Evolutionary conservation across 1,284 basidiomycete species (phyloP).

Genomic region (Laetiporus sulphureus): DNA sequence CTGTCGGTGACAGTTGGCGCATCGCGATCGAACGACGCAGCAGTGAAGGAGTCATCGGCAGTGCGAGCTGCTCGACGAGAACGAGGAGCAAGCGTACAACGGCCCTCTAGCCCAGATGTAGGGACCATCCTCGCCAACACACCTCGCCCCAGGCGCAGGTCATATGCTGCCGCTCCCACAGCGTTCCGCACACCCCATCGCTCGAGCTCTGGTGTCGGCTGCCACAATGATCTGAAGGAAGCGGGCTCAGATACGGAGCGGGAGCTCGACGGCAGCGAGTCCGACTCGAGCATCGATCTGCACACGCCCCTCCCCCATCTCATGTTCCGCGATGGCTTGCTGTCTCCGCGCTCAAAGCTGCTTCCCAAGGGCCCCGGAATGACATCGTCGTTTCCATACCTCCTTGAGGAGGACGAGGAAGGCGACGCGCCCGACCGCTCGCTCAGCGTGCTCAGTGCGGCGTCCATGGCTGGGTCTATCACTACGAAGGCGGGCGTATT

Average conservation of each 20-base stretch:
- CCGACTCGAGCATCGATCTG: slow-evolving; percentile 69
- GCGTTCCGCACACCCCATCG: slow-evolving; percentile 7
- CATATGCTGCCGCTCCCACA: slow-evolving; percentile 17
- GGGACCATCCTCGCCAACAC: slow-evolving; percentile 38
- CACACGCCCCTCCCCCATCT: slow-evolving; percentile 72
- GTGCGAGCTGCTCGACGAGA: slow-evolving; percentile 5
- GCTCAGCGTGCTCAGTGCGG: slow-evolving; percentile 23
- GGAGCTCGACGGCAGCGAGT: slow-evolving; percentile 38
- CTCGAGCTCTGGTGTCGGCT: slow-evolving; percentile 11
- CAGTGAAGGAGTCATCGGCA: too few relatives aligned
- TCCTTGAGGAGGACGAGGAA: slow-evolving; percentile 10
- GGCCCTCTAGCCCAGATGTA: slow-evolving; percentile 41
- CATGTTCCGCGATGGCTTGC: slow-evolving; percentile 67
- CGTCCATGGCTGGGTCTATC: slow-evolving; percentile 28
- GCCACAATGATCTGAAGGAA: slow-evolving; percentile 17
- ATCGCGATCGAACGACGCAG: too few relatives aligned
- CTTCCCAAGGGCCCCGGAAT: slow-evolving; percentile 27
- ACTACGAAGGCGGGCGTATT: slow-evolving; percentile 46
- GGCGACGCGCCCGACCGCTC: slow-evolving; percentile 10
- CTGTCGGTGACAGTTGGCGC: too few relatives aligned
- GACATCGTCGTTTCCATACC: slow-evolving; percentile 12
- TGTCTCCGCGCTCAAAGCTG: slow-evolving; percentile 70
- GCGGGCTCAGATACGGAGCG: slow-evolving; percentile 11
- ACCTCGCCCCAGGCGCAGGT: slow-evolving; percentile 33
- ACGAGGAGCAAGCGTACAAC: slow-evolving; percentile 5